A percentile compares a stretch with the other conserved stretches of the same genome.
Evolutionary conservation across 768 basidiomycete species (phyloP).

Genomic region (Collybia nuda): DNA sequence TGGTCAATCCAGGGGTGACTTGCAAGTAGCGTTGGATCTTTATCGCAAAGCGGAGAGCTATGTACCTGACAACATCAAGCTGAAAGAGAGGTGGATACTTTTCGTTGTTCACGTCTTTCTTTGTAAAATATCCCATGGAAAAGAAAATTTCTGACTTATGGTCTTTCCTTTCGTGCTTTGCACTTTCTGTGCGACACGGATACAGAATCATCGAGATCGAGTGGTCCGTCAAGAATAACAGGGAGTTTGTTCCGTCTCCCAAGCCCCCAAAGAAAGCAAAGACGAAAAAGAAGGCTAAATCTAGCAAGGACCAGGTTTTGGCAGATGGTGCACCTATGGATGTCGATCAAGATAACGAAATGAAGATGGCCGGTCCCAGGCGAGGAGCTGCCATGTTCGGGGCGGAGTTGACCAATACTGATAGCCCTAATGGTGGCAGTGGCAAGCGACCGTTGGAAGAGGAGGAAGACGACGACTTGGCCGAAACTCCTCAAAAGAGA

Average conservation of each 20-base stretch:
- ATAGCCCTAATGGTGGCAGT: constrained; percentile 29
- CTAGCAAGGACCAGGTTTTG: constrained; percentile 19
- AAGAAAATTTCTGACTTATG: constrained; percentile 41
- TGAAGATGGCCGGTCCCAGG: constrained; percentile 15
- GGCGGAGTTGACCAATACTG: constrained; percentile 42
- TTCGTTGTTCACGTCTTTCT: constrained; percentile 67
- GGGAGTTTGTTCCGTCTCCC: constrained; percentile 57
- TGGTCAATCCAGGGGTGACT: constrained; percentile 56
- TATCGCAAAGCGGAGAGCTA: constrained; percentile 82
- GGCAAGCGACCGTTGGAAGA: constrained; percentile 35
- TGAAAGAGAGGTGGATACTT: constrained; percentile 86
- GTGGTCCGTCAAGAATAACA: constrained; percentile 68
- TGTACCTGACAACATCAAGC: constrained; percentile 83
- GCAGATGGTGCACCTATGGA: constrained; percentile 26
- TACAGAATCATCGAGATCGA: constrained; percentile 81
- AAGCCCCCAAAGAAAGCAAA: constrained; percentile 42
- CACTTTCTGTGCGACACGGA: constrained; percentile 28
- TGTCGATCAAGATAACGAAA: constrained; percentile 20
- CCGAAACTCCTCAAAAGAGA: constrained; percentile 32
- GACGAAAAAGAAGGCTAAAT: constrained; percentile 31
- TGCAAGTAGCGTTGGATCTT: constrained; percentile 77
- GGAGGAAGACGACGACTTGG: constrained; percentile 20
- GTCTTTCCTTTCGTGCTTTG: constrained; percentile 28
- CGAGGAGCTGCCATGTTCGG: constrained; percentile 34
- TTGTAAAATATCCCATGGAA: constrained; percentile 46